Evolutionary conservation across 306 rosid genomes (phyloP), one percentile per base, ranked within the genome.

Genomic region (Cicer yamashitae): DNA sequence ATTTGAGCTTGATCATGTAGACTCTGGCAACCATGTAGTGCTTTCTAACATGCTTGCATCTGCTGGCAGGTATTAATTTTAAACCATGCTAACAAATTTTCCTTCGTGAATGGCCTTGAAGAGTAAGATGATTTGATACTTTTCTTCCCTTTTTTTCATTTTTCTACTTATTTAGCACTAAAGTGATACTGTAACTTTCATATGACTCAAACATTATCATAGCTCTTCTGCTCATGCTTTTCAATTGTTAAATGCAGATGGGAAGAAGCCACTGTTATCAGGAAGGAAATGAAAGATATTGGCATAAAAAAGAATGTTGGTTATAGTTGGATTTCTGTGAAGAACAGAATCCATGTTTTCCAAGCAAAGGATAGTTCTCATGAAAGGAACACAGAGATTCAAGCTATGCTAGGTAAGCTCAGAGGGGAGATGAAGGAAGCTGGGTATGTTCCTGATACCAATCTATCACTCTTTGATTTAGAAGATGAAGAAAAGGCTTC

Each of bases 21-120:
- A 94, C 84, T 89, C 98, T 1, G 98, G 98, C 79, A 89, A 91
- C 72, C 91, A 87, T 79, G 94, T 91, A 43, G 89, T 94, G 81
- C 88, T 94, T 62, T 94, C 97, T 18, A 94, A 94, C 57, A 79
- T 90, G 86, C 84, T 91, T 60, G 94, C 96, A n/a, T 86, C 89
- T 50, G 84, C 92, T 54, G 92, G 96, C 80, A 89, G 96, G 96
- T 93, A 89, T 77, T 58, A 5, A 51, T 67, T 80, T n/a, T 18
- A 47, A 67, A 64, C 59, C 43, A 25, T 44, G 66, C 54, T 71
- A 62, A 38, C 44, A 34, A 60, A 1, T 61, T 61, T 54, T 54
- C 12, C 60, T 18, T 54, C 60, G 3, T 17, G 2, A 53, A 53
- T 8, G 7, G 10, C 22, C 20, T 51, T 51, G 56, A 14, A 7